These are phyloP conservation scores for Ceratocystiopsis sp. DNA, from an alignment of 2,329 filamentous ascomycete genomes.

Conservation along the genomic window DNA sequence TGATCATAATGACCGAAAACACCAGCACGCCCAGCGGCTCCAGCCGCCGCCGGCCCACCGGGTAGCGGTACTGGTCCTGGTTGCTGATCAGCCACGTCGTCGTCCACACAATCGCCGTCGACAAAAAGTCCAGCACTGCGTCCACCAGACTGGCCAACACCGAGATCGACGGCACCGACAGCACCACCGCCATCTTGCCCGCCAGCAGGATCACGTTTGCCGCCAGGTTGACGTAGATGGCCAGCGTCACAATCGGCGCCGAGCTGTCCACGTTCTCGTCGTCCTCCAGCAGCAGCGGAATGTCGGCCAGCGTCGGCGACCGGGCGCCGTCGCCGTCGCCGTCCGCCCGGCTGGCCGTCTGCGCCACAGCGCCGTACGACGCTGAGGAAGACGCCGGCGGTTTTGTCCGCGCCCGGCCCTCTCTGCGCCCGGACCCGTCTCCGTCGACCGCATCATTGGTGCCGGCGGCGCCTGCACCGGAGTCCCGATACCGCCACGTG, in stretches of 20 bases:
- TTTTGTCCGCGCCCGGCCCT: background rate
- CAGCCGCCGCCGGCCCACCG: constrained; percentile 56
- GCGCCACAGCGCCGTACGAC: too few species aligned
- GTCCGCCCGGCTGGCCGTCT: background rate
- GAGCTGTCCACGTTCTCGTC: constrained; percentile 57
- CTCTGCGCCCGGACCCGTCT: background rate
- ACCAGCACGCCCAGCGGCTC: constrained; percentile 69
- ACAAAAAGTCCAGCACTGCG: constrained; percentile 63
- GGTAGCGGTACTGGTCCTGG: constrained; percentile 59
- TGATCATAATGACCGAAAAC: constrained; percentile 76
- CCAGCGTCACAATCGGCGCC: constrained; percentile 62
- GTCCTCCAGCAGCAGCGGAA: constrained; percentile 45
- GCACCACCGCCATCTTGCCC: constrained; percentile 60
- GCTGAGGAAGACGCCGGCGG: too few species aligned
- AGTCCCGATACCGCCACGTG: background rate
- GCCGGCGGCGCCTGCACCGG: background rate
- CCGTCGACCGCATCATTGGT: background rate
- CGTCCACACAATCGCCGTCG: constrained; percentile 64
- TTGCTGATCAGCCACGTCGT: constrained; percentile 59
- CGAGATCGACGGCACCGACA: constrained; percentile 66
- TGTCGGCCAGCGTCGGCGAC: constrained; percentile 25
- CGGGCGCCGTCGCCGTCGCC: constrained; percentile 16
- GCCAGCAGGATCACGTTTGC: constrained; percentile 62
- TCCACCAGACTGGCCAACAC: constrained; percentile 68
- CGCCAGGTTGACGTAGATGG: constrained; percentile 71